Percentiles rank a stretch among this genome's conserved stretches.
These are phyloP conservation scores for Solanum paucissectum DNA, from an alignment of 257 asterid genomes.

Conservation along the genomic window DNA sequence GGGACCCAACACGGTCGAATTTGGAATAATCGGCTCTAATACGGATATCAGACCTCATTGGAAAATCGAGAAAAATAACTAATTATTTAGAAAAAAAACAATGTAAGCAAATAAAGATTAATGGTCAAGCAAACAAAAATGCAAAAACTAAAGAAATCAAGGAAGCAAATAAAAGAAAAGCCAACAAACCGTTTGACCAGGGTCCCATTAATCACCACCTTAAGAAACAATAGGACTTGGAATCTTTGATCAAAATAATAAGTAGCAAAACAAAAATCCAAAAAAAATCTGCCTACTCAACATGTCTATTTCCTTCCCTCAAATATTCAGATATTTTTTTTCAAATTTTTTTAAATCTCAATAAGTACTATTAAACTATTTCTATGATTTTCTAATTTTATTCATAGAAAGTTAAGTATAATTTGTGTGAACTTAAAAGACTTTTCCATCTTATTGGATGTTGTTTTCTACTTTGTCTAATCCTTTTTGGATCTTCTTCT, in stretches of 20 bases:
- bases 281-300: slow-evolving; percentile 17
- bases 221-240: slow-evolving; percentile 3
- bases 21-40: no score
- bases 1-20: no score
- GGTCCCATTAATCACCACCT: slow-evolving; percentile 18
- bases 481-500: neutral
- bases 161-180: slow-evolving; percentile 5
- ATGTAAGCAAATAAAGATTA: neutral
- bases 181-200: slow-evolving; percentile 39
- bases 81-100: neutral
- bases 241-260: slow-evolving; percentile 16
- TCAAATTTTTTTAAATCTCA: neutral
- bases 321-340: slow-evolving; percentile 4
- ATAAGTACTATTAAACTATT: neutral
- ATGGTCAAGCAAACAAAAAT: neutral
- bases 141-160: neutral
- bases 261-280: slow-evolving; percentile 25
- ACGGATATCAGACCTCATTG: rapidly evolving
- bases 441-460: slow-evolving; percentile 13
- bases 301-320: slow-evolving; percentile 16
- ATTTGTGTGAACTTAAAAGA: neutral
- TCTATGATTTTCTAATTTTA: neutral
- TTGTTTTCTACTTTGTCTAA: slow-evolving; percentile 19
- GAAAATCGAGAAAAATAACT: no score
- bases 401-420: neutral